phyloP scores from a whole-genome alignment of 2,329 filamentous ascomycete species.

The Cladosporium colombiae region DNA sequence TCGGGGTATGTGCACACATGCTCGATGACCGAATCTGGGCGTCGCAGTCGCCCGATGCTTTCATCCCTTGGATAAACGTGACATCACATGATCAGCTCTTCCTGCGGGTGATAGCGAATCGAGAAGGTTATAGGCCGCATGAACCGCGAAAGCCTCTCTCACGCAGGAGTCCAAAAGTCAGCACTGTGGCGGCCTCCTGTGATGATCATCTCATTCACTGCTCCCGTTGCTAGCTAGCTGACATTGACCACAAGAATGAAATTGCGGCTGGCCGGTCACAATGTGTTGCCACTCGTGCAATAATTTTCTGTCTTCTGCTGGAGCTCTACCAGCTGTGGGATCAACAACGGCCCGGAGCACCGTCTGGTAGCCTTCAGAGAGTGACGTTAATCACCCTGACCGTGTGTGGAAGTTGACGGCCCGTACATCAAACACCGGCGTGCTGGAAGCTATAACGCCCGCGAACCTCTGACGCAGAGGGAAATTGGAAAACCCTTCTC shows the following conservation, averaged over 20 bases:
- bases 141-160: background rate
- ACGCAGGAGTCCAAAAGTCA: slow-evolving; percentile 1
- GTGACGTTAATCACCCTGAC: background rate
- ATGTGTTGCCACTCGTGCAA: background rate
- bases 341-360: background rate
- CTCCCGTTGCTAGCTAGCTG: background rate
- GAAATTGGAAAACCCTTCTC: slow-evolving; percentile 2
- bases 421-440: slow-evolving; percentile 12
- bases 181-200: background rate
- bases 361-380: background rate
- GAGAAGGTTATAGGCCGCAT: background rate
- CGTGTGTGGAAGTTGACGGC: background rate
- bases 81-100: slow-evolving; percentile 14
- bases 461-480: background rate
- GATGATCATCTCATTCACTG: background rate
- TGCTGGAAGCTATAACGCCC: slow-evolving; percentile 5
- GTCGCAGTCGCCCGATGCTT: background rate
- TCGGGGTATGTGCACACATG: background rate
- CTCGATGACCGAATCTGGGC: background rate
- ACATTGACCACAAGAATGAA: background rate
- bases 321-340: background rate
- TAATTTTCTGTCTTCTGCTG: background rate
- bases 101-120: slow-evolving; percentile 1
- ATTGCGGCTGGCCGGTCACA: background rate
- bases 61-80: background rate